Percentiles rank a stretch among this genome's conserved stretches.
phyloP scores from a whole-genome alignment of 345 rosid genomes.

The Populus pruinosa region DNA sequence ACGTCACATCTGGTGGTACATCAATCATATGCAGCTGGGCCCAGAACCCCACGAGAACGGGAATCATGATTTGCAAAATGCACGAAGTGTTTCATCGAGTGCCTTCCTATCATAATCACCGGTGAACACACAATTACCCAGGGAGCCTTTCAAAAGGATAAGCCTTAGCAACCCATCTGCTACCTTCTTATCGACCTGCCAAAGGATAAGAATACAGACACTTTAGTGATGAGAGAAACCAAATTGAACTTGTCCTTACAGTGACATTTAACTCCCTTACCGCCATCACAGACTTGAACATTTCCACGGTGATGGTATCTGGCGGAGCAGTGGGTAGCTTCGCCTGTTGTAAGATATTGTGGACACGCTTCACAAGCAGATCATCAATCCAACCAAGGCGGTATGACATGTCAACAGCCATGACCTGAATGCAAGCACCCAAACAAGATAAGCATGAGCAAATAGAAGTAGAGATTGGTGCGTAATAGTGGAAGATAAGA shows the following conservation, averaged over 20 bases:
- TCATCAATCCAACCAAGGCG: conserved; percentile 98
- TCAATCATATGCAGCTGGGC: neutral
- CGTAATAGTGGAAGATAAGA: neutral
- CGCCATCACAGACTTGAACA: conserved; percentile 96
- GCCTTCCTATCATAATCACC: conserved; percentile 87
- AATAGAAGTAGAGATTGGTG: neutral
- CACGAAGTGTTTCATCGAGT: conserved; percentile 74
- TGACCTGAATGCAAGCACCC: conserved; percentile 48
- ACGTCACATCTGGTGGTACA: conserved; percentile 1
- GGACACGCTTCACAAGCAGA: conserved; percentile 65
- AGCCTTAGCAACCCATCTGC: conserved; percentile 94
- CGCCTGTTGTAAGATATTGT: conserved; percentile 57
- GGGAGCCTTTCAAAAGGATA: conserved; percentile 88
- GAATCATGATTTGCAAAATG: conserved; percentile 60
- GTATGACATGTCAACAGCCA: conserved; percentile 99
- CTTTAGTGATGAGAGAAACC: neutral
- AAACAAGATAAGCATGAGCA: conserved; percentile 10
- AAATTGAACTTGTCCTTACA: neutral
- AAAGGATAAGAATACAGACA: neutral
- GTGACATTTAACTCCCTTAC: conserved; percentile 38
- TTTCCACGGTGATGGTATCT: conserved; percentile 76
- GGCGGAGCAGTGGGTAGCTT: conserved; percentile 79
- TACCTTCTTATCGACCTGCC: conserved; percentile 97
- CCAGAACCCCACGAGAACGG: neutral
- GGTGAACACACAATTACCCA: conserved; percentile 86